phyloP scores from a whole-genome alignment of 495 filamentous ascomycete genomes.

The Jackrogersella minutella region DNA sequence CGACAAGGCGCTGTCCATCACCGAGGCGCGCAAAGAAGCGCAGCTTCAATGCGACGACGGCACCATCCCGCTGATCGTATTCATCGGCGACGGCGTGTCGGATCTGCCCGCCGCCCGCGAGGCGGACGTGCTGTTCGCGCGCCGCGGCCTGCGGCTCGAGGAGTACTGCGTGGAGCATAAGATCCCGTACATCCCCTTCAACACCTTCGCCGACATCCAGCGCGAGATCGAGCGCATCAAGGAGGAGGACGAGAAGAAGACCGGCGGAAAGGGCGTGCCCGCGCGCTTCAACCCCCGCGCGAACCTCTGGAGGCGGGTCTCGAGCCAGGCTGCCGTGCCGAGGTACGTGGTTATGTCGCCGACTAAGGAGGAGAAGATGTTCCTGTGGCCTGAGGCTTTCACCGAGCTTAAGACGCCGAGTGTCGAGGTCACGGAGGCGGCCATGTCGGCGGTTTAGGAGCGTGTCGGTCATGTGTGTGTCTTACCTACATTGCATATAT shows the following conservation, averaged over 20 bases:
- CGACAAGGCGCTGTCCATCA: conserved; percentile 73
- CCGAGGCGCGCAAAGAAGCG: conserved; percentile 65
- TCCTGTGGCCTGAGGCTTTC: conserved; percentile 71
- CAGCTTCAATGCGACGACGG: conserved; percentile 63
- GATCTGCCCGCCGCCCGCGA: conserved; percentile 76
- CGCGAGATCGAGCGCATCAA: conserved; percentile 67
- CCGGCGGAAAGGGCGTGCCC: conserved; percentile 68
- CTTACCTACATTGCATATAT: conserved; percentile 9
- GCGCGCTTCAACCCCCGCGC: conserved; percentile 73
- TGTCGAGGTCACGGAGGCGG: conserved; percentile 7
- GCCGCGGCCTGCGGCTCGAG: conserved; percentile 71
- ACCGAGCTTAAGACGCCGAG: conserved; percentile 48
- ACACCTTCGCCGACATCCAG: conserved; percentile 75
- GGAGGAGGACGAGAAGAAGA: conserved; percentile 69
- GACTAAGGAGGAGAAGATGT: conserved; percentile 68
- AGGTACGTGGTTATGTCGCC: conserved; percentile 64
- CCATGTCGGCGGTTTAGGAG: background rate
- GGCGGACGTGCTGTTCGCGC: conserved; percentile 79
- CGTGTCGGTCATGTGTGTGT: background rate
- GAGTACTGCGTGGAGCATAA: conserved; percentile 73
- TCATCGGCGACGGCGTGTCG: conserved; percentile 81
- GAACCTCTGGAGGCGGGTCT: conserved; percentile 73
- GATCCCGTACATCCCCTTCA: conserved; percentile 70
- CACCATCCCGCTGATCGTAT: conserved; percentile 74
- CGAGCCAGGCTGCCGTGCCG: conserved; percentile 63